Evolutionary conservation across 2,329 filamentous ascomycete species (phyloP), one percentile per base, ranked within the genome.

Genomic region (Zymoseptoria tritici): DNA sequence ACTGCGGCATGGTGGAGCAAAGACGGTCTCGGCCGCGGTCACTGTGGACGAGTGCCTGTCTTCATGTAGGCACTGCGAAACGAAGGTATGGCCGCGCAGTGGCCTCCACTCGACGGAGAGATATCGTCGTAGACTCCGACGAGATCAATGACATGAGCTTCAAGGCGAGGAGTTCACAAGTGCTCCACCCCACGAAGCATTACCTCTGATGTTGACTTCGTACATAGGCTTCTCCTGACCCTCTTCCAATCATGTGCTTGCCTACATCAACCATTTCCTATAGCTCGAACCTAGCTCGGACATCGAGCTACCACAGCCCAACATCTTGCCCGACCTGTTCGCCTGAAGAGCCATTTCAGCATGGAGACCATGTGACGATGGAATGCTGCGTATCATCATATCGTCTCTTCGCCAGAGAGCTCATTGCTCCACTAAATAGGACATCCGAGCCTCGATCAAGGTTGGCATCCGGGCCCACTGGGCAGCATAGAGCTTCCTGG

Each of bases 1-100:
- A 58, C 42, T 49, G 55, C 56, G 62, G 64, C 64, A 64, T 64
- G 56, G 60, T 59, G 56, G 53, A 46, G 61, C 50, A 29, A 29
- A 9, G 7, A 46, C 36, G 36, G 16, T 16, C 36, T 16, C 36
- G 16, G 36, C 13, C 36, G 36, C 36, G 36, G 36, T 46, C 36
- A n/a, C 36, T n/a, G 36, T 16, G 36, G 36, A n/a, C 16, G 9
- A 13, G 11, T 42, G 36, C 36, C 1, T 46, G 36, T 42, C 2
- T 16, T 2, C 11, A 46, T 1, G 6, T 29, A 46, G 13, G 36
- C 36, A 8, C 11, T 42, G 36, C 36, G 16, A 42, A 46, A 46
- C 5, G 36, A 13, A 46, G 13, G 9, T 46, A 3, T n/a, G 36
- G 16, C 13, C 36, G 16, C 36, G 36, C 36, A 46, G 36, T 16